A percentile compares a stretch with the other conserved stretches of the same genome.
Conservation (phyloP, 768 basidiomycete genomes). For the Rhizopogon vinicolor region DNA sequence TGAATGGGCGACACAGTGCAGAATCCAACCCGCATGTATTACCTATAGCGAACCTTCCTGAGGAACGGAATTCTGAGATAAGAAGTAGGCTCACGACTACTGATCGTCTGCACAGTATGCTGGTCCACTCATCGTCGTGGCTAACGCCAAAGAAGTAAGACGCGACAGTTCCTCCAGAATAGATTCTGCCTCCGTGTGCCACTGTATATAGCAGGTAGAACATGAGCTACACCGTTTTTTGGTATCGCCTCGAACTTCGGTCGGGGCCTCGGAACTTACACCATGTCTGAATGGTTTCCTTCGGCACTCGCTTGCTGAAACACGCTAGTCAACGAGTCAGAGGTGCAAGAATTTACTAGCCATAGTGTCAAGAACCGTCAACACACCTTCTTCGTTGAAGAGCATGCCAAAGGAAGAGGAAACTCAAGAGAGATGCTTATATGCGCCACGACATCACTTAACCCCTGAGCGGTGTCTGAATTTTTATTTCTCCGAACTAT, state of each 20-base stretch:
- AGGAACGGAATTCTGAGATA: conserved; percentile 5
- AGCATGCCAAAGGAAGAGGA: neutral
- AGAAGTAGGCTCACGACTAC: conserved; percentile 17
- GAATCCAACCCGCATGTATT: conserved; percentile 26
- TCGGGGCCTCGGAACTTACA: conserved; percentile 8
- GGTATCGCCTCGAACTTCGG: neutral
- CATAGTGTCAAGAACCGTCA: neutral
- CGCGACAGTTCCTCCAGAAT: conserved; percentile 3
- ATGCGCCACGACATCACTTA: neutral
- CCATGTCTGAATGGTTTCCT: conserved; percentile 16
- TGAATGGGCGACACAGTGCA: conserved; percentile 19
- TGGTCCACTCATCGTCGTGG: conserved; percentile 22
- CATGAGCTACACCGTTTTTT: neutral
- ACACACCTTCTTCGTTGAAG: neutral
- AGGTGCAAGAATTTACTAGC: neutral
- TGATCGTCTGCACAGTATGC: conserved; percentile 21
- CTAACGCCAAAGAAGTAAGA: conserved; percentile 28
- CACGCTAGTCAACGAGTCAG: conserved; percentile 14
- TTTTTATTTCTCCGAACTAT: neutral
- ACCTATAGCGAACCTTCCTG: conserved; percentile 11
- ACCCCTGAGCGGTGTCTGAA: neutral
- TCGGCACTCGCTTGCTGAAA: conserved; percentile 23
- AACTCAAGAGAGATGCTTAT: neutral
- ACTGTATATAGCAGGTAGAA: conserved; percentile 9
- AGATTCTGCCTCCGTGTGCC: conserved; percentile 19